A percentile compares a stretch with the other conserved stretches of the same genome.
Conservation (phyloP, 805 yeast species). For the Yarrowia porcina region DNA sequence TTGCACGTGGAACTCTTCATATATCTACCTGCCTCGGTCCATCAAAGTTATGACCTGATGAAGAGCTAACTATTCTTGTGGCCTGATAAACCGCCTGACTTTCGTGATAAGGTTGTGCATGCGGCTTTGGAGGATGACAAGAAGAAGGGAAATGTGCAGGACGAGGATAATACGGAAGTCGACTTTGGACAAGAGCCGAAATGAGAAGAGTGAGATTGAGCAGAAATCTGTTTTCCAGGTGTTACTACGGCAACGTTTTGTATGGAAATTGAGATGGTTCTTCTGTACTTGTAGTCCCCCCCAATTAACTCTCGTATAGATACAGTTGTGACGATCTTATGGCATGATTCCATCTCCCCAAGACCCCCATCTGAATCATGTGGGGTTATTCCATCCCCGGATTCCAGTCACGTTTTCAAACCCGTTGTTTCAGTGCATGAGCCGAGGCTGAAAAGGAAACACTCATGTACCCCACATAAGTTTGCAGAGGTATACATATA, state of each 20-base stretch:
- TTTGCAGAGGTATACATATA: background rate
- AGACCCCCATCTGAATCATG: no score
- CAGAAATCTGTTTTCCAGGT: no score
- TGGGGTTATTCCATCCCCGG: constrained; percentile 13
- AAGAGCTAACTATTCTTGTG: background rate
- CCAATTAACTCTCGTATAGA: background rate
- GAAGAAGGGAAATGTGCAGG: background rate
- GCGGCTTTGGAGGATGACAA: background rate
- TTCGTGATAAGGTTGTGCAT: constrained; percentile 7
- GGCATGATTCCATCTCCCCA: constrained; percentile 8
- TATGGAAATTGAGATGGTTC: no score
- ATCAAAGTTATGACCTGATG: constrained; percentile 19
- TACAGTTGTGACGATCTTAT: constrained; percentile 14
- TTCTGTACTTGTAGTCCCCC: no score
- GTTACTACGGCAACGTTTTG: no score
- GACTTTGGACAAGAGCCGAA: no score
- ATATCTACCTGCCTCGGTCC: constrained; percentile 24
- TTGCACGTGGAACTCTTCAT: constrained; percentile 6
- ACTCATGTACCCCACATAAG: background rate
- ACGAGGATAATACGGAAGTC: background rate
- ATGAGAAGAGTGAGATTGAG: no score
- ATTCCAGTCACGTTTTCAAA: constrained; percentile 5
- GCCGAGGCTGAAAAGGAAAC: constrained; percentile 5
- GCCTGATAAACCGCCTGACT: constrained; percentile 23
- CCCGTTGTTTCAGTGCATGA: background rate